Conservation (phyloP, 371 early-diverging fungal species). For the Gilbertella persicaria region DNA sequence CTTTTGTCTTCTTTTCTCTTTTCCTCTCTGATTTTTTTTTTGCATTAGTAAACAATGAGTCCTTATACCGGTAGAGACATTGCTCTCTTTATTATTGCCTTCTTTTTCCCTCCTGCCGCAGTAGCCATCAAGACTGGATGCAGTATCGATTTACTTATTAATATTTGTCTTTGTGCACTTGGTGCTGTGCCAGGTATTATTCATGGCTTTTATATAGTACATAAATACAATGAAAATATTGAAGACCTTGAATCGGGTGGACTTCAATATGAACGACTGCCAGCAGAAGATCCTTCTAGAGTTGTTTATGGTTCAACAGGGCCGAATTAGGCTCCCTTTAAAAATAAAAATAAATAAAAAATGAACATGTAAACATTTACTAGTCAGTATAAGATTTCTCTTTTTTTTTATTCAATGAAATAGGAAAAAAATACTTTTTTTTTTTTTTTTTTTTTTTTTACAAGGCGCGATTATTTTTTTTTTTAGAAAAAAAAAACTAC, state of each 20-base stretch:
- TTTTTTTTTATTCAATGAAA: too few relatives aligned
- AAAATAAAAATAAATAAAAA: too few relatives aligned
- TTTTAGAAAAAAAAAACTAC: too few relatives aligned
- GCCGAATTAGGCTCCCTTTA: too few relatives aligned
- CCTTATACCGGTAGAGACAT: conserved; percentile 57
- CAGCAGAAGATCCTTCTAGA: conserved; percentile 34
- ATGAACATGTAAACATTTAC: too few relatives aligned
- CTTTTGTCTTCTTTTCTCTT: conserved; percentile 1
- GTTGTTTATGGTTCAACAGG: conserved; percentile 22
- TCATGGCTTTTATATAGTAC: conserved; percentile 54
- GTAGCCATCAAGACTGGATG: conserved; percentile 67
- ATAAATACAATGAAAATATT: conserved; percentile 48
- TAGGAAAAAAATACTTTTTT: too few relatives aligned
- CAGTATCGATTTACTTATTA: conserved; percentile 67
- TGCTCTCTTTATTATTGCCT: conserved; percentile 60
- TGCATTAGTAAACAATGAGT: conserved; percentile 19
- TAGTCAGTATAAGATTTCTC: too few relatives aligned
- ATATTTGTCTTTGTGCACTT: conserved; percentile 62
- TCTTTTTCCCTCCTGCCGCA: conserved; percentile 75
- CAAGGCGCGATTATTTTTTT: too few relatives aligned
- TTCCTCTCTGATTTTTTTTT: conserved; percentile 5
- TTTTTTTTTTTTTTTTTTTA: too few relatives aligned
- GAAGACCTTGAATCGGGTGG: conserved; percentile 52
- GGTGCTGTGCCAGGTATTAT: conserved; percentile 60
- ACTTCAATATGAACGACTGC: conserved; percentile 39